Conservation (phyloP, 352 stramenopile species). For the Pythium myriotylum region DNA sequence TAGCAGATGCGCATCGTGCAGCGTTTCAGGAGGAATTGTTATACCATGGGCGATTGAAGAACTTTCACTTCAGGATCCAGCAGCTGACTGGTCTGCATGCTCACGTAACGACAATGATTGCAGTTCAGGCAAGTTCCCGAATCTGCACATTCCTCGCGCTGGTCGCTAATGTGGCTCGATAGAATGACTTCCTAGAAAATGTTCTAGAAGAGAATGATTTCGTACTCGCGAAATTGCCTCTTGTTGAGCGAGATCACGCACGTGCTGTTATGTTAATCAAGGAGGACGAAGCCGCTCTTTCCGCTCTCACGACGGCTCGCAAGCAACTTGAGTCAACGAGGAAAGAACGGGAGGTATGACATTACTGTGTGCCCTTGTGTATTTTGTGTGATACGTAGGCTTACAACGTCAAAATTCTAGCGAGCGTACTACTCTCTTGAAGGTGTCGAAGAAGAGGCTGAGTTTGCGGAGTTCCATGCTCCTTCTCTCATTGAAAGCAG, state of each 20-base stretch:
- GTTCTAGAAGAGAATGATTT: constrained; percentile 46
- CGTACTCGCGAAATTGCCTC: constrained; percentile 55
- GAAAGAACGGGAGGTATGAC: constrained; percentile 41
- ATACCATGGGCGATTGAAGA: constrained; percentile 66
- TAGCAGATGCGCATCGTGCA: constrained; percentile 57
- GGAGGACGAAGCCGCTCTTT: constrained; percentile 42
- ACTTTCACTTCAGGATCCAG: constrained; percentile 66
- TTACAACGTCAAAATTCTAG: constrained; percentile 17
- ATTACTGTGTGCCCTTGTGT: background rate
- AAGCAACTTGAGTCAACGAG: constrained; percentile 33
- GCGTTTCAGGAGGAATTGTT: constrained; percentile 66
- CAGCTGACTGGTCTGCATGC: constrained; percentile 51
- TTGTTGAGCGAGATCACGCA: constrained; percentile 59
- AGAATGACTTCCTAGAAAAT: constrained; percentile 58
- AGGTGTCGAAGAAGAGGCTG: constrained; percentile 76
- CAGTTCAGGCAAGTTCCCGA: constrained; percentile 59
- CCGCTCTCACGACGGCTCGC: constrained; percentile 35
- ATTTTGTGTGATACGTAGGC: background rate
- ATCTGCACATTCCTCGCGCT: too few relatives aligned
- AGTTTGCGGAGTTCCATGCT: constrained; percentile 74
- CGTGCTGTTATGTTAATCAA: constrained; percentile 42
- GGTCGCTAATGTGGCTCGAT: too few relatives aligned
- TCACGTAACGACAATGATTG: constrained; percentile 43
- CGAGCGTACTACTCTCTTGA: constrained; percentile 50
- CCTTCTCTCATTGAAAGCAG: constrained; percentile 63